These are phyloP conservation scores for Plantago lanceolata DNA, from an alignment of 305 asterid genomes.

Conservation along the genomic window DNA sequence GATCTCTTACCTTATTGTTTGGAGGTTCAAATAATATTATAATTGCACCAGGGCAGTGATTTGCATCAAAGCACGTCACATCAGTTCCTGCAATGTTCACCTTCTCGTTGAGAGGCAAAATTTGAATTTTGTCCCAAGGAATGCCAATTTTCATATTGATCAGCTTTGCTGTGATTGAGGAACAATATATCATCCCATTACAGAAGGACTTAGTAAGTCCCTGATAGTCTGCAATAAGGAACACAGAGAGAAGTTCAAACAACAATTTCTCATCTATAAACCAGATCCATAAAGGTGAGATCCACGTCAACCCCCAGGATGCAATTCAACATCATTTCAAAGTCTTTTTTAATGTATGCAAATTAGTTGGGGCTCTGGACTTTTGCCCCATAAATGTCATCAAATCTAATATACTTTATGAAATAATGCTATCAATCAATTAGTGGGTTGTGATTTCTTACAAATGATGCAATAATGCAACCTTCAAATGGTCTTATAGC, in stretches of 20 bases:
- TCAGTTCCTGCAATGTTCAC: constrained; percentile 63
- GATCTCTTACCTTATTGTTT: constrained; percentile 62
- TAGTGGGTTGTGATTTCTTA: too few relatives aligned
- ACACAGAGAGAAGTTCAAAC: constrained; percentile 9
- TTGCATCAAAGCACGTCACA: constrained; percentile 92
- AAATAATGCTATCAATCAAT: too few relatives aligned
- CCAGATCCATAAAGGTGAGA: neutral
- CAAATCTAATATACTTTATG: too few relatives aligned
- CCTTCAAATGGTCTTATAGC: too few relatives aligned
- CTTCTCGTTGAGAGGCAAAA: constrained; percentile 82
- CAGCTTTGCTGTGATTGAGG: constrained; percentile 79
- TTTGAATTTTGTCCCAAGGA: constrained; percentile 61
- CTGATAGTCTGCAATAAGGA: constrained; percentile 76
- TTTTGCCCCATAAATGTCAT: too few relatives aligned
- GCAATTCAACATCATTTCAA: too few relatives aligned
- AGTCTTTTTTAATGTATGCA: too few relatives aligned
- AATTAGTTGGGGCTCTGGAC: too few relatives aligned
- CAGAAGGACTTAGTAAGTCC: constrained; percentile 84
- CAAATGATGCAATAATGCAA: too few relatives aligned
- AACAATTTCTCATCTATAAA: neutral
- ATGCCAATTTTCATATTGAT: constrained; percentile 80
- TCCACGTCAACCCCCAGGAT: too few relatives aligned
- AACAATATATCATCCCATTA: constrained; percentile 83
- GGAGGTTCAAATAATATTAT: constrained; percentile 85
- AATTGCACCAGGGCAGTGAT: constrained; percentile 95